These are phyloP conservation scores for Annulohypoxylon truncatum DNA, from an alignment of 2,329 filamentous ascomycete species.

Conservation along the genomic window DNA sequence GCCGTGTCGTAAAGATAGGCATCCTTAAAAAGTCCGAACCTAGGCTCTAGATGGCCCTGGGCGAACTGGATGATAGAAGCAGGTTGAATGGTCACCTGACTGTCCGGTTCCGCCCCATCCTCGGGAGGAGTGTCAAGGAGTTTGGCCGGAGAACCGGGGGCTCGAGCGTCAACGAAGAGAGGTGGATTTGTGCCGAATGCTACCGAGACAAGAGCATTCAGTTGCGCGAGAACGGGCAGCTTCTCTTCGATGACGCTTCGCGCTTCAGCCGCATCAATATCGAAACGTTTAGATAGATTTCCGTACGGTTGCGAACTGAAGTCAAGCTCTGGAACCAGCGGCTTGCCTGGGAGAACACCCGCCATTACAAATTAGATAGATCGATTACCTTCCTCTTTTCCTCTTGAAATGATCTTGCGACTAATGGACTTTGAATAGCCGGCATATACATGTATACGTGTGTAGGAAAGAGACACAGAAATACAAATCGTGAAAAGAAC, in stretches of 20 bases:
- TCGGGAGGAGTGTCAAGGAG: constrained; percentile 30
- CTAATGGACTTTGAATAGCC: not conserved
- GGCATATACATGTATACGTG: not conserved
- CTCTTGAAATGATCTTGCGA: not conserved
- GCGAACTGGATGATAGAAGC: constrained; percentile 44
- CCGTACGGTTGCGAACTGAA: constrained; percentile 40
- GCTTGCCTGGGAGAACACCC: constrained; percentile 39
- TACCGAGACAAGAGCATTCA: constrained; percentile 40
- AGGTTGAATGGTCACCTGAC: constrained; percentile 42
- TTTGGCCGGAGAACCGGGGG: constrained; percentile 27
- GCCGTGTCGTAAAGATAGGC: constrained; percentile 42
- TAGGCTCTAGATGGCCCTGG: constrained; percentile 45
- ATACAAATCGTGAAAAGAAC: not conserved
- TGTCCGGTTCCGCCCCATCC: constrained; percentile 41
- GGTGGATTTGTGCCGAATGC: constrained; percentile 38
- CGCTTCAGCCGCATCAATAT: constrained; percentile 33
- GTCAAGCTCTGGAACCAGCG: constrained; percentile 39
- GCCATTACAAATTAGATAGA: constrained; percentile 33
- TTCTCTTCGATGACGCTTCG: constrained; percentile 42
- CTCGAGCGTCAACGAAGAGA: constrained; percentile 45
- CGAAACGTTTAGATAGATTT: constrained; percentile 26
- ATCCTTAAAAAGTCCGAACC: constrained; percentile 47
- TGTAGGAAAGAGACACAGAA: not conserved
- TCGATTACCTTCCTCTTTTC: not conserved
- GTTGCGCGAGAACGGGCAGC: constrained; percentile 38